Evolutionary conservation across 2,329 filamentous ascomycete genomes (phyloP), one percentile per base, ranked within the genome.

Genomic region (Fusarium nurragi): DNA sequence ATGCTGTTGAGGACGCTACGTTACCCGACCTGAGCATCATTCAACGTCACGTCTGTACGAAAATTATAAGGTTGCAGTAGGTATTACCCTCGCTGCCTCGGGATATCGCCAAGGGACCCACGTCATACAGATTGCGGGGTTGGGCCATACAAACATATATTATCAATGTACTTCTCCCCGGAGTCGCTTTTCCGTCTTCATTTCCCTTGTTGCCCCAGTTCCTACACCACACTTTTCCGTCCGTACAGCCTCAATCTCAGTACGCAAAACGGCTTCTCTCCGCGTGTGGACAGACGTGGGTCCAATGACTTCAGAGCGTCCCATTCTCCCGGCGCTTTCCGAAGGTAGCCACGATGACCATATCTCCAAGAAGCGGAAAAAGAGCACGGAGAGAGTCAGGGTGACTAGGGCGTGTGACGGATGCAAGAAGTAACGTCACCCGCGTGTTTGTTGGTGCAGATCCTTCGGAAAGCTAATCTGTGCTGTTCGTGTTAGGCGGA

Each of bases 321-420:
- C 58, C 13, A 55, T 65, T 13, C 37, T 65, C 5, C 46, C 61
- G 12, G 43, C 32, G 19, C 45, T 55, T 11, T 45, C 56, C 28
- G 58, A 56, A 41, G 60, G 60, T 46, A 40, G 30, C 26, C 44
- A n/a, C 21, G 40, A 38, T 45, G 53, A 43, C 4, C 43, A 56
- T 32, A 36, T 45, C 4, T 30, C 57, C 12, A 70, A 50, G 39
- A 71, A 52, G 6, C 69, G 69, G 69, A 71, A 71, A 69, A 70
- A 64, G 57, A 65, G 60, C 22, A 50, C 40, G 32, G 64, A 71
- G 43, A 69, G 70, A 45, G 59, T 64, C 13, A 65, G 67, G 22
- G 70, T 72, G 6, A 70, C 70, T 8, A 65, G 70, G 38, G 70
- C 70, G 4, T 72, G 70, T 44, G 70, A 72, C 55, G 51, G 65